Conservation (phyloP, 495 filamentous ascomycete genomes). For the Lineolata rhizophorae region DNA sequence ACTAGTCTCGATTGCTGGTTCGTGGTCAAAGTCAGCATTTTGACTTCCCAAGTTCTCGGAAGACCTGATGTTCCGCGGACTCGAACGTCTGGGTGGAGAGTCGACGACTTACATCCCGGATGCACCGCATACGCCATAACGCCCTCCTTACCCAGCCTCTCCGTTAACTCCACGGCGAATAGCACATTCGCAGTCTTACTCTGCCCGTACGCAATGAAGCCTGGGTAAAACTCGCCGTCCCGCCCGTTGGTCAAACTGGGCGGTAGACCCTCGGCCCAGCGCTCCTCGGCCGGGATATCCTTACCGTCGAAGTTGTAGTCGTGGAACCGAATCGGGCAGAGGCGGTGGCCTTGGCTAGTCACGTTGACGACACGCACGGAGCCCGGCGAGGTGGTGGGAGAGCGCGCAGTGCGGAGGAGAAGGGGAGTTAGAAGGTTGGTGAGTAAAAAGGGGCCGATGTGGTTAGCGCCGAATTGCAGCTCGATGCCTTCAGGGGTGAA, state of each 20-base stretch:
- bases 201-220: conserved; percentile 10
- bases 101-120: conserved; percentile 10
- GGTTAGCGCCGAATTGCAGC: conserved; percentile 28
- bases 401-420: conserved; percentile 2
- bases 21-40: not conserved
- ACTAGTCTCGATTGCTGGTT: conserved; percentile 8
- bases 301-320: conserved; percentile 12
- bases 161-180: conserved; percentile 5
- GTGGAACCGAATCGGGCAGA: conserved; percentile 9
- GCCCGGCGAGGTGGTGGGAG: conserved; percentile 2
- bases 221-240: conserved; percentile 8
- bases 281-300: conserved; percentile 7
- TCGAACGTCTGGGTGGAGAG: too few species aligned
- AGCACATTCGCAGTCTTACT: conserved; percentile 9
- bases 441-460: conserved; percentile 11
- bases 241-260: conserved; percentile 1
- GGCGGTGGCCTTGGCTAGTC: conserved; percentile 6
- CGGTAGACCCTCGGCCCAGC: conserved; percentile 1
- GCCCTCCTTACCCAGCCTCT: conserved; percentile 4
- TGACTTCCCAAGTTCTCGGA: not conserved
- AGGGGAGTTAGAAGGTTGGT: conserved; percentile 7
- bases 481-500: conserved; percentile 22
- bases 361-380: conserved; percentile 8
- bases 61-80: too few species aligned
- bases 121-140: conserved; percentile 10